Evolutionary conservation across 192 early-diverging fungal species (phyloP), one percentile per base, ranked within the genome.

Genomic region (Podila clonocystis): DNA sequence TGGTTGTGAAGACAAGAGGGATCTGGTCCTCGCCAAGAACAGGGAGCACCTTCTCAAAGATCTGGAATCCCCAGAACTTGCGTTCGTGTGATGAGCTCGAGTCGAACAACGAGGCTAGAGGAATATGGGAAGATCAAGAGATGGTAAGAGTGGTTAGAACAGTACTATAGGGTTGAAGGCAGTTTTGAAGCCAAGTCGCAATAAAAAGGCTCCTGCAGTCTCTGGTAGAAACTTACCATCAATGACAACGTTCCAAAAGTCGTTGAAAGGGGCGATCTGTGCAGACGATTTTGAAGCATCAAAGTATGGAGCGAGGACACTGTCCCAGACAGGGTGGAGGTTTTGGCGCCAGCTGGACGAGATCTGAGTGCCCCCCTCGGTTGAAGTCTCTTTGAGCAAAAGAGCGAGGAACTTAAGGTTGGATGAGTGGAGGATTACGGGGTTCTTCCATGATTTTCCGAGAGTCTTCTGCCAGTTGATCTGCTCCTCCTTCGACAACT

Each of bases 1-100:
- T 93, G 26, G 88, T 89, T 58, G 96, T 93, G 73, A 97, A 94
- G 38, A 97, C 67, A 62, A 89, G 86, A 7, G 90, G 84, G 59
- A 94, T 85, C 57, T 94, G 87, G 6, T 89, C 86, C 29, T 83
- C 59, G 1, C 87, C 65, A 17, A 93, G 69, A 24, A 72, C 80
- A 3, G 87, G 87, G 34, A 95, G 83, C n/a, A 90, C 82, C 67
- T 85, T 88, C 65, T 93, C 90, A 55, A 98, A 90, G 26, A 97
- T 75, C 63, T 94, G 90, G 85, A 97, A 94, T 57, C 95, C 97
- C 89, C 97, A 92, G 85, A 89, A 95, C 82, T 94, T 95, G 72
- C 94, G 91, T 76, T 95, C 94, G 83, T 97, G 92, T 61, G 91
- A 89, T 17, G 90, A 70, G 9, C 90, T 87, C 0, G 90, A 84